These are phyloP conservation scores for Tricholoma hemisulphureum DNA, from an alignment of 768 basidiomycete species.

Conservation along the genomic window DNA sequence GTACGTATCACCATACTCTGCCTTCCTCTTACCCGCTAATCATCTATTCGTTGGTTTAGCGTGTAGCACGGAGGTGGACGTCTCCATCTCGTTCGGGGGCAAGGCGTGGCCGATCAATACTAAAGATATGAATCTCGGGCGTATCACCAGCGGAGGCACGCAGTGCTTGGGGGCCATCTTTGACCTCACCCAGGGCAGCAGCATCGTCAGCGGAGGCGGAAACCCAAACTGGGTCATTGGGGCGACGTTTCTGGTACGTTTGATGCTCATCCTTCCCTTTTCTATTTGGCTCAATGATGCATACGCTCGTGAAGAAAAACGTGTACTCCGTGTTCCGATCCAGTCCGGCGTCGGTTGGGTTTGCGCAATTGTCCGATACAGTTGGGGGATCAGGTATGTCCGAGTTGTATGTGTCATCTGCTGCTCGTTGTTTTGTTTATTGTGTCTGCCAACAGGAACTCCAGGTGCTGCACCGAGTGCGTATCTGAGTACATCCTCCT, in stretches of 20 bases:
- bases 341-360: conserved; percentile 47
- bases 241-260: conserved; percentile 67
- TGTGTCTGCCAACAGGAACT: conserved; percentile 6
- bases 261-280: not conserved
- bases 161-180: conserved; percentile 69
- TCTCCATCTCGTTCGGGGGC: conserved; percentile 77
- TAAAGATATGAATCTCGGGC: conserved; percentile 79
- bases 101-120: conserved; percentile 72
- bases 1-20: conserved; percentile 39
- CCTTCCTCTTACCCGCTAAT: too few relatives aligned
- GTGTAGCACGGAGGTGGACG: conserved; percentile 56
- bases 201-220: conserved; percentile 35
- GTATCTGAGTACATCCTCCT: not conserved
- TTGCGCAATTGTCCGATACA: conserved; percentile 45
- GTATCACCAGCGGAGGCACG: conserved; percentile 30
- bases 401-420: not conserved
- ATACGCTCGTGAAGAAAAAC: conserved; percentile 40
- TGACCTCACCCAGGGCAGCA: conserved; percentile 55
- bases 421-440: not conserved
- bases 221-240: conserved; percentile 67
- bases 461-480: conserved; percentile 5
- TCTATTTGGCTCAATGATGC: not conserved
- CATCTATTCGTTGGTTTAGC: conserved; percentile 41
- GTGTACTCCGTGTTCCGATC: conserved; percentile 52
- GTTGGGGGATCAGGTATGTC: conserved; percentile 39